phyloP scores from a whole-genome alignment of 768 basidiomycete species.

The Psilocybe subaeruginosa region DNA sequence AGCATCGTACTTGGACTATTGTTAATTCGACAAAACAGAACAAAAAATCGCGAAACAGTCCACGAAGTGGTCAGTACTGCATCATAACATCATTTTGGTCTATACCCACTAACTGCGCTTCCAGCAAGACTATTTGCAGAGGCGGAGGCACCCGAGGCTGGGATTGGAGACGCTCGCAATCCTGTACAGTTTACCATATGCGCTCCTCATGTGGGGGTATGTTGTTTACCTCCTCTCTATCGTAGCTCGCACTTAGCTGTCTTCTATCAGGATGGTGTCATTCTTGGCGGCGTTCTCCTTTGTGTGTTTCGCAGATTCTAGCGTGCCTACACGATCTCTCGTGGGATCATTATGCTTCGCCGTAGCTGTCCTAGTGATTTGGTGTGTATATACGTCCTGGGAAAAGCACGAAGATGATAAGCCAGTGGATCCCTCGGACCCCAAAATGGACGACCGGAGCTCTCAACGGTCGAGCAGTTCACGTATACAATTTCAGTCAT shows the following conservation, averaged over 20 bases:
- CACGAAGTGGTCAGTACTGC: slow-evolving; percentile 38
- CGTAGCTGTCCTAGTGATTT: slow-evolving; percentile 35
- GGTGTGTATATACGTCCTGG: slow-evolving; percentile 50
- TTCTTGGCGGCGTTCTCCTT: slow-evolving; percentile 23
- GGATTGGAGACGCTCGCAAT: slow-evolving; percentile 34
- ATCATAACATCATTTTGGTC: slow-evolving; percentile 12
- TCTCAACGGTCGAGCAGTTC: neutral
- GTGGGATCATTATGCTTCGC: slow-evolving; percentile 7
- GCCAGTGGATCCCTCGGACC: neutral
- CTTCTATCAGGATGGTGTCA: slow-evolving; percentile 21
- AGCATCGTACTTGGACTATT: slow-evolving; percentile 50
- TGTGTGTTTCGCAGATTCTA: slow-evolving; percentile 21
- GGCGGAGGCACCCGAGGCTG: slow-evolving; percentile 24
- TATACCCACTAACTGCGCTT: neutral
- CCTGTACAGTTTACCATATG: slow-evolving; percentile 32
- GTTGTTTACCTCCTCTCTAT: slow-evolving; percentile 2
- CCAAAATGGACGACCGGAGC: neutral
- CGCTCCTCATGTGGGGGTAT: slow-evolving; percentile 36
- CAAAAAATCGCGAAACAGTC: slow-evolving; percentile 35
- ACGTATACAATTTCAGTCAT: neutral
- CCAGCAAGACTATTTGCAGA: slow-evolving; percentile 31
- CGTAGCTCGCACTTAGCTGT: neutral
- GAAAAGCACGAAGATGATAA: slow-evolving; percentile 23
- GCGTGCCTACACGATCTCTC: slow-evolving; percentile 10
- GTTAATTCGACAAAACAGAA: slow-evolving; percentile 46